Conservation (phyloP, 805 yeast genomes). For the Torulaspora indica region DNA sequence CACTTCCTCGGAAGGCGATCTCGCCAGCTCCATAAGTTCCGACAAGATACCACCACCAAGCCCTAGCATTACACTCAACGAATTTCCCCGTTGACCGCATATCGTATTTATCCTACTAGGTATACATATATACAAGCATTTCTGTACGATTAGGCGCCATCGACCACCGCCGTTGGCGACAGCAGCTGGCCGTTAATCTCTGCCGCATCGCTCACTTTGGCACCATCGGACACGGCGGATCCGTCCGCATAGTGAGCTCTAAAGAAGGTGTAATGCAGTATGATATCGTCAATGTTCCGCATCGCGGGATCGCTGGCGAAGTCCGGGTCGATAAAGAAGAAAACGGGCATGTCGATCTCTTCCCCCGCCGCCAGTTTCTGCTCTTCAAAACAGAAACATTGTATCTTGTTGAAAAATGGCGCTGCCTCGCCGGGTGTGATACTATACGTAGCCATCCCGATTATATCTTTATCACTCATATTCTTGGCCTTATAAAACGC, state of each 20-base stretch:
- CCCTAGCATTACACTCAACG: slow-evolving; percentile 25
- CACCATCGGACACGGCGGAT: slow-evolving; percentile 33
- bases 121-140: slow-evolving; percentile 8
- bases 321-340: slow-evolving; percentile 94
- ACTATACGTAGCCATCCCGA: slow-evolving; percentile 98
- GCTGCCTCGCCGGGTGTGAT: slow-evolving; percentile 96
- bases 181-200: slow-evolving; percentile 18
- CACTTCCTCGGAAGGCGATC: not conserved
- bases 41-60: slow-evolving; percentile 26
- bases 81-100: slow-evolving; percentile 15
- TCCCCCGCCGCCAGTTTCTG: slow-evolving; percentile 92
- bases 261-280: slow-evolving; percentile 89
- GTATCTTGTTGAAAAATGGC: slow-evolving; percentile 93
- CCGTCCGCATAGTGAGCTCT: slow-evolving; percentile 47
- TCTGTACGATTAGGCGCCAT: not conserved
- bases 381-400: slow-evolving; percentile 97
- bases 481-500: slow-evolving; percentile 94
- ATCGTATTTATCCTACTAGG: slow-evolving; percentile 4
- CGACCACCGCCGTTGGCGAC: slow-evolving; percentile 12
- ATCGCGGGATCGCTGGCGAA: slow-evolving; percentile 88
- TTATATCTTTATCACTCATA: slow-evolving; percentile 76
- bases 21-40: not conserved
- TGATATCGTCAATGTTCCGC: slow-evolving; percentile 85
- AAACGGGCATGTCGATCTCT: slow-evolving; percentile 98
- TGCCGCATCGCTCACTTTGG: slow-evolving; percentile 12